Percentiles rank a stretch among this genome's conserved stretches.
Conservation (phyloP, 1,284 basidiomycete species). For the Naganishia sp. region DNA sequence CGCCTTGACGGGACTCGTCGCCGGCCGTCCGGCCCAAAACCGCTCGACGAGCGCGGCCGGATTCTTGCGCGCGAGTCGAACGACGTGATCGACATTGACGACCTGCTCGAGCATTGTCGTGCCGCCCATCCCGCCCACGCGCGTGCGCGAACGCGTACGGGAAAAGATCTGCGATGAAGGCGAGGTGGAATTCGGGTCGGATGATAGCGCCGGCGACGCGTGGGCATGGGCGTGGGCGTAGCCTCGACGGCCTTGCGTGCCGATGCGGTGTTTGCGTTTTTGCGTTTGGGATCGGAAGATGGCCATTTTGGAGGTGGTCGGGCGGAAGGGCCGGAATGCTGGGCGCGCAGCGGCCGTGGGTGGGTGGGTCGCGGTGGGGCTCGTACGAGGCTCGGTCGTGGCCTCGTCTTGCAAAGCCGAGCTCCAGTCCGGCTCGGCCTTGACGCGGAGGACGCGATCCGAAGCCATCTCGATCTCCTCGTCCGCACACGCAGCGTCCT, state of each 20-base stretch:
- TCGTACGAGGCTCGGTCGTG: no score
- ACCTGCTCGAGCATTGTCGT: constrained; percentile 17
- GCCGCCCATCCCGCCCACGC: constrained; percentile 5
- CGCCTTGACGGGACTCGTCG: constrained; percentile 24
- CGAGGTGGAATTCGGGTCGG: background rate
- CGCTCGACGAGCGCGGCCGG: constrained; percentile 20
- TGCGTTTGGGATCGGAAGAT: constrained; percentile 22
- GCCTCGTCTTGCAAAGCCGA: no score
- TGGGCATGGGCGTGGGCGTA: background rate
- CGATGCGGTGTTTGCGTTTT: constrained; percentile 1
- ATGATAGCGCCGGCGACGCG: no score
- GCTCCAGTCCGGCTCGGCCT: constrained; percentile 14
- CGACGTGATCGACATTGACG: constrained; percentile 12
- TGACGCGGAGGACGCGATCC: no score
- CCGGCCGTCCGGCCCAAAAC: constrained; percentile 2
- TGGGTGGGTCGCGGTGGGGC: background rate
- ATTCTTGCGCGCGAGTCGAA: constrained; percentile 19
- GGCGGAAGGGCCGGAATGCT: constrained; percentile 14
- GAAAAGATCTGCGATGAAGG: constrained; percentile 17
- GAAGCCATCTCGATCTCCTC: background rate
- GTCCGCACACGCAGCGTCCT: background rate
- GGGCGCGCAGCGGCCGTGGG: background rate
- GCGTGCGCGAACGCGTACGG: constrained; percentile 17
- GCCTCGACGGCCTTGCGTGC: background rate
- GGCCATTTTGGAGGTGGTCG: constrained; percentile 15